These are phyloP conservation scores for Podila epicladia DNA, from an alignment of 192 early-diverging fungal species.

Conservation along the genomic window DNA sequence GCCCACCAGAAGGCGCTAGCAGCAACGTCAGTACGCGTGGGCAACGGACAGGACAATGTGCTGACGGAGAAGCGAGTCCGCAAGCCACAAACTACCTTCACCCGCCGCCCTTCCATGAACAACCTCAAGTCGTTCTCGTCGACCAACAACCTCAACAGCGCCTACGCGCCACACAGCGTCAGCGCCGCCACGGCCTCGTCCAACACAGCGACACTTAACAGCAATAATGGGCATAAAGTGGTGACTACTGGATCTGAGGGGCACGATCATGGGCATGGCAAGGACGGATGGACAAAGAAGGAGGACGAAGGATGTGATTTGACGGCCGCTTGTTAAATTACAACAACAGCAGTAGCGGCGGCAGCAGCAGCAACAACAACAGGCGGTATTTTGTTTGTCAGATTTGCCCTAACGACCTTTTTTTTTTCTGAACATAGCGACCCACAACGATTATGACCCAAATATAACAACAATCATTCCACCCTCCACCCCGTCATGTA, in stretches of 20 bases:
- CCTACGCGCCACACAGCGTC: background rate
- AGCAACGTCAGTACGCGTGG: conserved; percentile 39
- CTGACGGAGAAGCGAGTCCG: conserved; percentile 41
- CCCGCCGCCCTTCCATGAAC: conserved; percentile 25
- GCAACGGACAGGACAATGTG: conserved; percentile 32
- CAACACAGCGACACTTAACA: background rate
- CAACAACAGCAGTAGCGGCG: background rate
- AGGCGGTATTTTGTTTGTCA: no score
- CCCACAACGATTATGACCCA: no score
- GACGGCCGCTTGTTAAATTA: conserved; percentile 8
- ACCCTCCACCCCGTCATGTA: no score
- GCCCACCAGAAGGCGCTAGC: conserved; percentile 47
- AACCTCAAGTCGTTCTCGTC: conserved; percentile 25
- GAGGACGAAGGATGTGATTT: conserved; percentile 29
- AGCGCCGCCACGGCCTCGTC: background rate
- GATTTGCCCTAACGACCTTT: background rate
- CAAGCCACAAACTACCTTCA: conserved; percentile 19
- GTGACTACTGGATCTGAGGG: background rate
- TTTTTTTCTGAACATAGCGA: background rate
- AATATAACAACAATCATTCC: no score
- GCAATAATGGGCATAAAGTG: background rate
- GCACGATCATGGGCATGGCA: background rate
- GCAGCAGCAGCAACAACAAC: no score
- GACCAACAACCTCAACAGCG: conserved; percentile 3
- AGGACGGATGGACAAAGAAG: conserved; percentile 9